Percentiles rank a stretch among this genome's conserved stretches.
Conservation (phyloP, 108 stramenopile species). For the Ochromonas danica region DNA sequence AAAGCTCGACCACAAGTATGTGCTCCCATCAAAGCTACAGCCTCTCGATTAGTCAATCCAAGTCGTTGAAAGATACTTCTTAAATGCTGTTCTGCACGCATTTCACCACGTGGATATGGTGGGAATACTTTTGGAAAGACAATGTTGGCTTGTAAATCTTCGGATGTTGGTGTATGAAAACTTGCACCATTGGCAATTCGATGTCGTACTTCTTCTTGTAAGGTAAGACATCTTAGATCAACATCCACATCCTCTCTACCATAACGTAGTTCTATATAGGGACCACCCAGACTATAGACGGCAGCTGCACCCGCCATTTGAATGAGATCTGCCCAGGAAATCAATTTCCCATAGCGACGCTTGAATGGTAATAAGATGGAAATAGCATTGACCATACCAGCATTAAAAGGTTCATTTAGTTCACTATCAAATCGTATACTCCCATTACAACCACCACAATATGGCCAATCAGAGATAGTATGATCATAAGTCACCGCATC, state of each 20-base stretch:
- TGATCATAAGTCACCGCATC: constrained; percentile 27
- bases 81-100: constrained; percentile 33
- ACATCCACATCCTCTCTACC: constrained; percentile 43
- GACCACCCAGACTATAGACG: constrained; percentile 48
- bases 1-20: constrained; percentile 57
- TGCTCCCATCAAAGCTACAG: constrained; percentile 55
- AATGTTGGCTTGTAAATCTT: constrained; percentile 52
- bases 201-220: neutral
- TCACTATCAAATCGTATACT: constrained; percentile 58
- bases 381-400: constrained; percentile 49
- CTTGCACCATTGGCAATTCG: too few relatives aligned
- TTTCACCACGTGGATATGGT: constrained; percentile 50
- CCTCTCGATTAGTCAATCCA: constrained; percentile 56
- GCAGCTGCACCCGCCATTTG: constrained; percentile 48
- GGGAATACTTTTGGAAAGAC: constrained; percentile 51
- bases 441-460: constrained; percentile 57
- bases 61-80: constrained; percentile 55
- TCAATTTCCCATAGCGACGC: constrained; percentile 40
- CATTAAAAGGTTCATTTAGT: constrained; percentile 59
- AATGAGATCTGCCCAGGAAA: constrained; percentile 59
- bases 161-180: neutral
- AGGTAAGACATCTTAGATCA: neutral
- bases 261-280: constrained; percentile 54
- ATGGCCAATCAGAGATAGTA: neutral
- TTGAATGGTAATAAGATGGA: constrained; percentile 48